phyloP scores from a whole-genome alignment of 2,329 filamentous ascomycete genomes.

The Colletotrichum coccodes region DNA sequence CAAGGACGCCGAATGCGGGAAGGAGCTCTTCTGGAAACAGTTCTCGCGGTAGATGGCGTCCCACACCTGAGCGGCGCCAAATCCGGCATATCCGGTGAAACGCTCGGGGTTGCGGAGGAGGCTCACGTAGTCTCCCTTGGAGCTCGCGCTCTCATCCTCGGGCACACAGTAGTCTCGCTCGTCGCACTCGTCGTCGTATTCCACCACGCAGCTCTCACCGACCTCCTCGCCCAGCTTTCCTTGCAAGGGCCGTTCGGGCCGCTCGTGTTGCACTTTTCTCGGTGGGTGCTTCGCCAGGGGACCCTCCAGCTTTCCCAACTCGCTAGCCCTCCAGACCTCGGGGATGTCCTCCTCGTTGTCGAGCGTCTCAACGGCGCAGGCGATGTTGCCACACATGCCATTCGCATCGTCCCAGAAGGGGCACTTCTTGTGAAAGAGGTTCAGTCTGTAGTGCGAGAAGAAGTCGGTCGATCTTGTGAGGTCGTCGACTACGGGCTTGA shows the following conservation, averaged over 20 bases:
- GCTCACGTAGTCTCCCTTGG: slow-evolving; percentile 96
- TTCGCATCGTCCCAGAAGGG: slow-evolving; percentile 96
- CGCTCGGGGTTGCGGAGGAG: slow-evolving; percentile 92
- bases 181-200: slow-evolving; percentile 97
- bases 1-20: slow-evolving; percentile 67
- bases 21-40: slow-evolving; percentile 82
- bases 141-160: slow-evolving; percentile 87
- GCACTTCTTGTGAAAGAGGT: slow-evolving; percentile 92
- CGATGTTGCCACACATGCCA: slow-evolving; percentile 96
- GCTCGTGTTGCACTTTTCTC: slow-evolving; percentile 74
- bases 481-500: slow-evolving; percentile 81
- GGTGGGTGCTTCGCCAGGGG: slow-evolving; percentile 91
- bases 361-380: slow-evolving; percentile 93
- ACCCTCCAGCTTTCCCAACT: slow-evolving; percentile 91
- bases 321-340: slow-evolving; percentile 87
- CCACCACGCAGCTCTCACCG: slow-evolving; percentile 94
- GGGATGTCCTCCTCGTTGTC: slow-evolving; percentile 97
- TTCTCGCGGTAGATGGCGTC: slow-evolving; percentile 97
- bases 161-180: slow-evolving; percentile 96
- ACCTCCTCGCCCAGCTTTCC: slow-evolving; percentile 87
- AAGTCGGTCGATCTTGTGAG: slow-evolving; percentile 92
- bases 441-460: slow-evolving; percentile 96
- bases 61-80: slow-evolving; percentile 91
- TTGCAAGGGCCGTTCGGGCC: slow-evolving; percentile 78
- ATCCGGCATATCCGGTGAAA: slow-evolving; percentile 92